These are phyloP conservation scores for Mayamaea pseudoterrestris DNA, from an alignment of 108 stramenopile species.

Conservation along the genomic window DNA sequence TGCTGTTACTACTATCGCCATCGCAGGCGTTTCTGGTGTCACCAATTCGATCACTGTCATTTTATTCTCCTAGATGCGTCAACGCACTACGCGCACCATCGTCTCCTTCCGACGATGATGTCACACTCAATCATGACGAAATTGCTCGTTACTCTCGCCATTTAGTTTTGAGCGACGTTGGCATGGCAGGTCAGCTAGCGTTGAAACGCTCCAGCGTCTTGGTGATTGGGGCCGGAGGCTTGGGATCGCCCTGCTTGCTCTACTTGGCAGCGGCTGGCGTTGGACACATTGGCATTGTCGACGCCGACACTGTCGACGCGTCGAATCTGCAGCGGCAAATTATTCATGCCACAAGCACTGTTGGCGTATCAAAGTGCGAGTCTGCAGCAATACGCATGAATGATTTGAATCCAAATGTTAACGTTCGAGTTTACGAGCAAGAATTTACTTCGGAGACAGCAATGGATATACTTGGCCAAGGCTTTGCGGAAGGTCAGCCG, in stretches of 20 bases:
- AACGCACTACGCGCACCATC: too few relatives aligned
- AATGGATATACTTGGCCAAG: conserved; percentile 40
- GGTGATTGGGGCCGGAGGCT: conserved; percentile 91
- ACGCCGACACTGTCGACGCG: conserved; percentile 86
- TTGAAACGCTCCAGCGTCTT: conserved; percentile 74
- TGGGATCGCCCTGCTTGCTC: conserved; percentile 82
- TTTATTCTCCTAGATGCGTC: too few relatives aligned
- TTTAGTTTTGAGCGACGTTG: conserved; percentile 76
- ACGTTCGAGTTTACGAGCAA: conserved; percentile 53
- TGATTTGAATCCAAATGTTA: conserved; percentile 77
- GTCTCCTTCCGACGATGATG: too few relatives aligned
- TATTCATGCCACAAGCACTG: conserved; percentile 75
- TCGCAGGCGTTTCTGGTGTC: too few relatives aligned
- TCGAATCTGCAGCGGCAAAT: conserved; percentile 94
- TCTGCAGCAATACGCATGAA: conserved; percentile 55
- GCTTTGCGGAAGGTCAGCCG: conserved; percentile 25
- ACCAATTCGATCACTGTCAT: too few relatives aligned
- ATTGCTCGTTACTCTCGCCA: conserved; percentile 87
- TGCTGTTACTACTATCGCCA: too few relatives aligned
- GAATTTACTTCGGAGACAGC: conserved; percentile 75
- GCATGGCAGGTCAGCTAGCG: conserved; percentile 54
- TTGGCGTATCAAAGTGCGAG: conserved; percentile 71
- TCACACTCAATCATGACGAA: conserved; percentile 62
- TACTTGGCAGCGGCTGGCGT: conserved; percentile 96
- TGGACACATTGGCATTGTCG: conserved; percentile 82